Conservation (phyloP, 164 flowering plant species). For the Malania oleifera region DNA sequence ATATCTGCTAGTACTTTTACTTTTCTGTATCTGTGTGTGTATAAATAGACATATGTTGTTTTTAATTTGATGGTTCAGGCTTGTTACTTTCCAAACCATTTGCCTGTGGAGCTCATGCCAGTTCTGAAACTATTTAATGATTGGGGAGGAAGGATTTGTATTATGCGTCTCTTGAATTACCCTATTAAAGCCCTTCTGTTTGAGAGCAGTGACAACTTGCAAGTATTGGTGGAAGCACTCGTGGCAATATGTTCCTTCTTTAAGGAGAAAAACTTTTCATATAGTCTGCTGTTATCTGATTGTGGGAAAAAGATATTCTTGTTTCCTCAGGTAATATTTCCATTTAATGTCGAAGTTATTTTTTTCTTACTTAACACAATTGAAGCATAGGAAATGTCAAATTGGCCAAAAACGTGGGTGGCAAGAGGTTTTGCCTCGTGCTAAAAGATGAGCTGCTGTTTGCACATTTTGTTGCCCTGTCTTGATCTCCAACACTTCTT, state of each 20-base stretch:
- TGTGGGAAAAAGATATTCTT: constrained; percentile 25
- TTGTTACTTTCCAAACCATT: constrained; percentile 29
- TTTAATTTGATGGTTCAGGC: constrained; percentile 14
- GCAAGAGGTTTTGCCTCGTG: too few relatives aligned
- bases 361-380: background rate
- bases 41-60: background rate
- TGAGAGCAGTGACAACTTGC: constrained; percentile 10
- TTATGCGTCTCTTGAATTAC: constrained; percentile 17
- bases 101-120: constrained; percentile 28
- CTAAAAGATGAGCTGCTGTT: too few relatives aligned
- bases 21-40: background rate
- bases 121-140: constrained; percentile 12
- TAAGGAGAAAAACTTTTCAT: constrained; percentile 13
- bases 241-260: constrained; percentile 21
- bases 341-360: background rate
- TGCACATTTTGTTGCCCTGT: too few relatives aligned
- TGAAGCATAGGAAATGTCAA: background rate
- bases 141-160: constrained; percentile 12
- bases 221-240: constrained; percentile 14
- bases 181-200: constrained; percentile 25
- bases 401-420: background rate
- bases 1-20: background rate
- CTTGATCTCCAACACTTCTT: too few relatives aligned
- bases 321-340: constrained; percentile 27
- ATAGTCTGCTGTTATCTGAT: constrained; percentile 24